A percentile compares a stretch with the other conserved stretches of the same genome.
Conservation (phyloP, 805 yeast genomes). For the Barnettozyma salicaria region DNA sequence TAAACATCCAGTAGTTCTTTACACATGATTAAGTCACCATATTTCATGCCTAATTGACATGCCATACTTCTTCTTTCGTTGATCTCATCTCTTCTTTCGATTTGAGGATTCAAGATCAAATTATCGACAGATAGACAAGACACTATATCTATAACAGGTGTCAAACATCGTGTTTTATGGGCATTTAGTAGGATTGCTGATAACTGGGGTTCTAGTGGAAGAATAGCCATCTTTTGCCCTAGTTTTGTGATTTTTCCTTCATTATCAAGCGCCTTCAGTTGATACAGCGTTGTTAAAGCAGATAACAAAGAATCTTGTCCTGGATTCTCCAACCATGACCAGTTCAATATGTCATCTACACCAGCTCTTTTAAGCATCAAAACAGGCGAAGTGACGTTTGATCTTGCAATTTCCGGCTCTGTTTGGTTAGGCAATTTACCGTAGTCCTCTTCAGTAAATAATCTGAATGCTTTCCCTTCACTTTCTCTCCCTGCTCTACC, state of each 20-base stretch:
- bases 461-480: conserved; percentile 81
- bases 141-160: conserved; percentile 77
- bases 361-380: conserved; percentile 78
- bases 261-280: conserved; percentile 74
- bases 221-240: conserved; percentile 81
- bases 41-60: conserved; percentile 62
- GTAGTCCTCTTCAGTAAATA: conserved; percentile 73
- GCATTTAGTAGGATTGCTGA: conserved; percentile 81
- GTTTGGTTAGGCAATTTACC: conserved; percentile 63
- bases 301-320: conserved; percentile 68
- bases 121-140: conserved; percentile 93
- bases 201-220: conserved; percentile 90
- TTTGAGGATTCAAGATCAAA: conserved; percentile 69
- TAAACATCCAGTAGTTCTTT: conserved; percentile 69
- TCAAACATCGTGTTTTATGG: conserved; percentile 42
- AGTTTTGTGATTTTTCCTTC: conserved; percentile 67
- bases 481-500: conserved; percentile 99
- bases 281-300: conserved; percentile 72
- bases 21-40: conserved; percentile 80
- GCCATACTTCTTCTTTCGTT: conserved; percentile 65
- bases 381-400: conserved; percentile 80
- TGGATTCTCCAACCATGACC: conserved; percentile 94
- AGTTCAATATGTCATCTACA: conserved; percentile 73
- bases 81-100: conserved; percentile 78
- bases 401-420: conserved; percentile 87